These are phyloP conservation scores for Boletellus dicymbophilus DNA, from an alignment of 1,284 basidiomycete genomes.

Conservation along the genomic window DNA sequence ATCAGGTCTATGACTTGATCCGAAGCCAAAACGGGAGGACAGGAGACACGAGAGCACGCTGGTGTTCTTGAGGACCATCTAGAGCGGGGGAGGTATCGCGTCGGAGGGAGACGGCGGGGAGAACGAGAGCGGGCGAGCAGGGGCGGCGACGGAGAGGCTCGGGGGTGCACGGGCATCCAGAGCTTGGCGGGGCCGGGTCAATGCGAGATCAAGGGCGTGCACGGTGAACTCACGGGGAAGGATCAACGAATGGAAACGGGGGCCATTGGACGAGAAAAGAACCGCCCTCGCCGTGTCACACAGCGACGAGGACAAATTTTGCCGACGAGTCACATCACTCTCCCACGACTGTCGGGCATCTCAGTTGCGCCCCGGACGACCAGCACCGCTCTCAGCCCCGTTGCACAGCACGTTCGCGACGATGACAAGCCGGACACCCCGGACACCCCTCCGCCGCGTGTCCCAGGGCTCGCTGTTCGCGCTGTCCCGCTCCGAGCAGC, in stretches of 20 bases:
- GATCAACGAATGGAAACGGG: background rate
- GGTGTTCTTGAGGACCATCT: slow-evolving; percentile 29
- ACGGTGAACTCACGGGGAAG: background rate
- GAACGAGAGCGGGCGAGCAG: slow-evolving; percentile 1
- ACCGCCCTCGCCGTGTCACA: slow-evolving; percentile 19
- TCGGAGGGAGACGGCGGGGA: background rate
- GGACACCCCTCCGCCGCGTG: slow-evolving; percentile 85
- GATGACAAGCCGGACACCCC: slow-evolving; percentile 39
- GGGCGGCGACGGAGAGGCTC: background rate
- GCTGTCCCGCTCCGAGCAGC: slow-evolving; percentile 72
- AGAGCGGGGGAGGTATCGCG: background rate
- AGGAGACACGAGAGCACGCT: slow-evolving; percentile 28
- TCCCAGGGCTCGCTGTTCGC: slow-evolving; percentile 90
- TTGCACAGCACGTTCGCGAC: no score
- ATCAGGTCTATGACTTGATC: slow-evolving; percentile 7
- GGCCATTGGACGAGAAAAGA: slow-evolving; percentile 3
- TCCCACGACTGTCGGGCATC: no score
- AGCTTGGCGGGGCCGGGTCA: background rate
- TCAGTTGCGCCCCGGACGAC: no score
- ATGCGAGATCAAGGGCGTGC: background rate
- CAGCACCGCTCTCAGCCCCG: no score
- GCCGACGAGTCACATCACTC: slow-evolving; percentile 7
- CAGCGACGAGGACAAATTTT: slow-evolving; percentile 14
- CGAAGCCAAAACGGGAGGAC: slow-evolving; percentile 25
- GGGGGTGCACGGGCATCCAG: slow-evolving; percentile 11